Evolutionary conservation across 75 land plant species (phyloP).

Genomic region (Pinus albicaulis): DNA sequence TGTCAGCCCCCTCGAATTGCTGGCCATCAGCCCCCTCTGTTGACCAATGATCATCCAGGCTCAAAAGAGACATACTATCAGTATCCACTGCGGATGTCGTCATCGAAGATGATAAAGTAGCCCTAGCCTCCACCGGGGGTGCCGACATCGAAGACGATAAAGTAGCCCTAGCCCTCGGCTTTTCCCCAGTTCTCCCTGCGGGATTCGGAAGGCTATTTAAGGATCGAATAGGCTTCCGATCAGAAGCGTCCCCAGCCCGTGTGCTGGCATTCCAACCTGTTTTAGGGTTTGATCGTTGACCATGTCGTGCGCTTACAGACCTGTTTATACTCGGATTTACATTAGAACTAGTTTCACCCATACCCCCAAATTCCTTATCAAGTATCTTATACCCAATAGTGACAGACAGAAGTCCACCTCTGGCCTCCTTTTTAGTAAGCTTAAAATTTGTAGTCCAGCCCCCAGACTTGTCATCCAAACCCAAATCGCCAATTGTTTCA

Average conservation of each 20-base stretch:
- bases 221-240: background rate
- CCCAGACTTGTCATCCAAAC: slow-evolving; percentile 48
- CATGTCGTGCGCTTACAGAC: background rate
- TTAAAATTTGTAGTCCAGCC: slow-evolving; percentile 84
- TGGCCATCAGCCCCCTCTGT: background rate
- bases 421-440: slow-evolving; percentile 60
- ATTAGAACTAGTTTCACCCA: background rate
- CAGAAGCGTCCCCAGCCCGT: background rate
- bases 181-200: slow-evolving; percentile 34
- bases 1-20: background rate
- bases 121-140: background rate
- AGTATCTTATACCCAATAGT: slow-evolving; percentile 70
- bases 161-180: slow-evolving; percentile 16
- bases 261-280: background rate
- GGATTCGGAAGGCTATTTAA: background rate
- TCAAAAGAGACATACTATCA: slow-evolving; percentile 3
- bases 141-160: background rate
- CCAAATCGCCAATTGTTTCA: slow-evolving; percentile 61
- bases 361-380: background rate
- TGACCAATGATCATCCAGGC: background rate
- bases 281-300: background rate
- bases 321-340: slow-evolving; percentile 2
- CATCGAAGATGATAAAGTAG: background rate
- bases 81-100: background rate
- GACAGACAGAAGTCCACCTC: slow-evolving; percentile 74